A percentile compares a stretch with the other conserved stretches of the same genome.
These are phyloP conservation scores for Ophiostoma pallidulum DNA, from an alignment of 2,329 filamentous ascomycete genomes.

Conservation along the genomic window DNA sequence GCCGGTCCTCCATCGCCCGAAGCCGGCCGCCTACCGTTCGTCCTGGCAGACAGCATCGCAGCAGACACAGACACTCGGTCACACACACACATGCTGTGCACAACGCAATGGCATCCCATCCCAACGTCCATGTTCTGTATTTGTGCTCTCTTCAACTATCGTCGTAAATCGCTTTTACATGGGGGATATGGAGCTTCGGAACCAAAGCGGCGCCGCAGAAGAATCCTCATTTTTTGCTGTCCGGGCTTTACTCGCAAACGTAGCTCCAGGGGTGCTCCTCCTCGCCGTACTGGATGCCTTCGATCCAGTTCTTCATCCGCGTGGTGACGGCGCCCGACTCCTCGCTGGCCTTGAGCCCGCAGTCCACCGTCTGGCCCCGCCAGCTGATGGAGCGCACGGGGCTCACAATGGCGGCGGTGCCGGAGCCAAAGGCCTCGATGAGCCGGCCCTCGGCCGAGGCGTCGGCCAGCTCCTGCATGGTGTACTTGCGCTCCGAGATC, in stretches of 20 bases:
- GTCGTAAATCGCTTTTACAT: too few species aligned
- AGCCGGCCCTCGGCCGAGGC: slow-evolving; percentile 77
- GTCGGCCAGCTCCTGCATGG: slow-evolving; percentile 75
- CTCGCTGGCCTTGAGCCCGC: slow-evolving; percentile 68
- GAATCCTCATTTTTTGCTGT: too few species aligned
- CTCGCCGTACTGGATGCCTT: slow-evolving; percentile 89
- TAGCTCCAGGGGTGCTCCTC: slow-evolving; percentile 88
- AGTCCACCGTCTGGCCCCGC: slow-evolving; percentile 71
- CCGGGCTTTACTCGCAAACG: slow-evolving; percentile 31
- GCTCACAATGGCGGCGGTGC: slow-evolving; percentile 88
- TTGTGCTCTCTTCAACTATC: too few species aligned
- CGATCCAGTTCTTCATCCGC: slow-evolving; percentile 94
- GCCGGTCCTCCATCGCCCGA: too few species aligned
- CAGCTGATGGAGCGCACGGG: slow-evolving; percentile 85
- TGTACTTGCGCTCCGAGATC: slow-evolving; percentile 80
- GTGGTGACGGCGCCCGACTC: slow-evolving; percentile 82
- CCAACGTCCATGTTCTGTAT: too few species aligned
- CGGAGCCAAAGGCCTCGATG: slow-evolving; percentile 86
- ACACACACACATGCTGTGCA: too few species aligned
- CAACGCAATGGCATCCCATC: too few species aligned
- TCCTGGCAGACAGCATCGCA: too few species aligned
- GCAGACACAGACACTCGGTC: too few species aligned
- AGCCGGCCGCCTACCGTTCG: too few species aligned
- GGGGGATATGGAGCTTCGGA: too few species aligned
- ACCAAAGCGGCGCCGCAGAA: background rate